Base-by-base conservation (phyloP, 805 yeast species). In the Hanseniaspora valbyensis region DNA sequence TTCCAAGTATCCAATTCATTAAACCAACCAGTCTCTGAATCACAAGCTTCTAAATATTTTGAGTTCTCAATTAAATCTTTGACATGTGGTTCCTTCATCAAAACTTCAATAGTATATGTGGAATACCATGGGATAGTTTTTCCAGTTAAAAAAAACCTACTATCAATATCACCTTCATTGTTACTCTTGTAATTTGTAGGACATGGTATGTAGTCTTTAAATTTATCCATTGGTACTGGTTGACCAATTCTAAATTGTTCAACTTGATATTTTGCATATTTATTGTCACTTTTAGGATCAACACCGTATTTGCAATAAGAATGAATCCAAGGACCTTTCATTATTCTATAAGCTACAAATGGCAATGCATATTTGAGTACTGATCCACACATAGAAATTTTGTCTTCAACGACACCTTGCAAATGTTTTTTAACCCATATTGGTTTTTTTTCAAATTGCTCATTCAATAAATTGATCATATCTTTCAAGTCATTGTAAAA, bases 321-420 rank as follows among this genome's bases (percentile, higher is more conserved):
- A 53, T 86, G 87, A 58, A 97, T 74, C 95, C 95, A 92, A 0
- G 97, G 98, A 0, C 98, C 98, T 59, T 83, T 83, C 33, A 83
- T 78, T 61, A 80, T 83, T 38, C 86, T 74, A 61, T 79, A 92
- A 0, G 95, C 75, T 0, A 87, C 83, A 61, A 84, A 81, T 0
- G 97, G 95, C 44, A 92, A 63, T 0, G 96, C 94, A 55, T 75
- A 80, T 57, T 83, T 80, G 40, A 90, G 55, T 9, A 62, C 53
- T 6, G 50, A 36, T 6, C 50, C 50, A 30, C 53, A 51, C 2
- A 45, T 25, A 2, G 48, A 44, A 64, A 67, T 55, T 63, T 67
- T 51, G 58, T 69, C 54, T 21, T 62, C 60, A 2, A 80, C 68
- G 46, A 79, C 68, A 6, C 72, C 69, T 51, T 68, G 70, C 21